A percentile compares a stretch with the other conserved stretches of the same genome.
Evolutionary conservation across 2,329 filamentous ascomycete species (phyloP).

Genomic region (Aspergillus hortae): DNA sequence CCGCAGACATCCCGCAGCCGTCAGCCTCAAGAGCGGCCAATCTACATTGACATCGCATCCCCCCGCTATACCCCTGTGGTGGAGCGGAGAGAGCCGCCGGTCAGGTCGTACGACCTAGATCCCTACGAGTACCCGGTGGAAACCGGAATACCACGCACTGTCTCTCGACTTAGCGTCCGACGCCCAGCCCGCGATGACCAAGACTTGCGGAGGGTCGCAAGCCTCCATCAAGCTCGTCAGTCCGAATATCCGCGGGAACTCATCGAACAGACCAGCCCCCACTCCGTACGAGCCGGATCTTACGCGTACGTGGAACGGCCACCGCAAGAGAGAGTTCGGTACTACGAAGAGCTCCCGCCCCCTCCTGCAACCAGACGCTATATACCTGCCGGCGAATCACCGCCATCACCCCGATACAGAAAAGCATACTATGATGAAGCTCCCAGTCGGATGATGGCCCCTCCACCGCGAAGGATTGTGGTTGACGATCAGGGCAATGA

Average conservation of each 20-base stretch:
- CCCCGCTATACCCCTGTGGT: slow-evolving; percentile 35
- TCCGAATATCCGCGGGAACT: slow-evolving; percentile 42
- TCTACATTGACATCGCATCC: slow-evolving; percentile 48
- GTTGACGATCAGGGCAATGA: slow-evolving; percentile 80
- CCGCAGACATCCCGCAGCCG: slow-evolving; percentile 34
- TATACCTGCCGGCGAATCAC: slow-evolving; percentile 35
- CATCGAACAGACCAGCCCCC: slow-evolving; percentile 41
- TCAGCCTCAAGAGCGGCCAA: slow-evolving; percentile 39
- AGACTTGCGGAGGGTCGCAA: slow-evolving; percentile 47
- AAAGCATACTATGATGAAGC: slow-evolving; percentile 44
- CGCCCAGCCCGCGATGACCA: slow-evolving; percentile 40
- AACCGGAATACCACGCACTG: slow-evolving; percentile 32
- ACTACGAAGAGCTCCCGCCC: slow-evolving; percentile 35
- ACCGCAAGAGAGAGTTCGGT: slow-evolving; percentile 33
- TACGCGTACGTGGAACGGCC: slow-evolving; percentile 40
- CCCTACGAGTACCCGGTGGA: slow-evolving; percentile 32
- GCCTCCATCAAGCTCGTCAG: slow-evolving; percentile 43
- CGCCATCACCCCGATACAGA: slow-evolving; percentile 32
- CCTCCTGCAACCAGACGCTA: slow-evolving; percentile 32
- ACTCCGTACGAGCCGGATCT: slow-evolving; percentile 34
- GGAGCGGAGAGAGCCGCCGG: slow-evolving; percentile 30
- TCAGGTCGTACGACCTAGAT: slow-evolving; percentile 34
- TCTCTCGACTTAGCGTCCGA: slow-evolving; percentile 38
- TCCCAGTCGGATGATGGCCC: slow-evolving; percentile 47
- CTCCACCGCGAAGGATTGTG: slow-evolving; percentile 64